Evolutionary conservation across 1,139 yeast species (phyloP), one percentile per base, ranked within the genome.

Genomic region (Yamadazyma jaroonii): DNA sequence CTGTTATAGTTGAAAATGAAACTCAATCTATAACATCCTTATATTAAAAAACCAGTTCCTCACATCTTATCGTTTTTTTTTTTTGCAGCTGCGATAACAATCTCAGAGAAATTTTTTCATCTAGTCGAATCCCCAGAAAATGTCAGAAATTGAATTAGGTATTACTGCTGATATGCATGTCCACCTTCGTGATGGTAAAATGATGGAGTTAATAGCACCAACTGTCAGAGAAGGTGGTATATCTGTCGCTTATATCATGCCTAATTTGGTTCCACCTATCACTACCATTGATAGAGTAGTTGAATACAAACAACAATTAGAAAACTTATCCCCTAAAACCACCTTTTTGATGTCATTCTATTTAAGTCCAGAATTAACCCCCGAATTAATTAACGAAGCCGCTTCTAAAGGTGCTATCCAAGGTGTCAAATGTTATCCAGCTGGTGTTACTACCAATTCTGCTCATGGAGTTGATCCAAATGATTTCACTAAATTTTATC

Each of bases 371-470:
- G 85, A 80, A 1, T 69, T 92, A 48, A 86, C 96, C 0, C 97
- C 97, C 0, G 95, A 86, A 47, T 67, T 88, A 32, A 81, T 92
- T 41, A 79, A 76, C 39, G 76, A 79, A 49, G 97, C 97, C 23
- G 94, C 92, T n/a, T 60, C 72, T 42, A 56, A 64, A 10, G 83
- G 83, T 3, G 83, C 83, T 37, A 79, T 89, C 28, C 81, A 84
- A 29, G 95, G 95, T 41, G 85, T 89, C 47, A 94, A 92, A 59
- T 89, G 96, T 59, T 92, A 94, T 57, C 98, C 98, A 23, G 97
- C 97, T 1, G 99, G 99, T 34, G 99, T 94, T 25, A 92, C 99
- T 10, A 92, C 99, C 35, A 94, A 92, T 64, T 87, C 96, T 6
- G 64, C 76, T 36, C 87, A 83, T n/a, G 98, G 98, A 31, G 97